Percentiles rank a stretch among this genome's conserved stretches.
These are phyloP conservation scores for Albugo laibachii DNA, from an alignment of 352 stramenopile species.

Conservation along the genomic window DNA sequence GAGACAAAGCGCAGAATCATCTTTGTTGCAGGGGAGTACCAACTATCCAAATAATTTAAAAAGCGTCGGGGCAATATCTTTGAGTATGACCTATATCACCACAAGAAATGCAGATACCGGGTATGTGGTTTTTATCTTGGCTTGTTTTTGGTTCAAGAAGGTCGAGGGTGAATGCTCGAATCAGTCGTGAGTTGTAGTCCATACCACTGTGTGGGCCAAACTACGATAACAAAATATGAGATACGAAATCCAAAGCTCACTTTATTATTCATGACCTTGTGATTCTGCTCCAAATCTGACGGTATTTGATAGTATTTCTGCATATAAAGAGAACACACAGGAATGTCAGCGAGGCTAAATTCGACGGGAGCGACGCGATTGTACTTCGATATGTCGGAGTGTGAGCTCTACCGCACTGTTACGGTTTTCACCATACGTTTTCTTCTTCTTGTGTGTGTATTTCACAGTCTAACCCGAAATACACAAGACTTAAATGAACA, in stretches of 20 bases:
- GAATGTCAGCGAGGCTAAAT: background rate
- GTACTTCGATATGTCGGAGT: background rate
- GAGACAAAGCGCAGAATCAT: slow-evolving; percentile 52
- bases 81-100: slow-evolving; percentile 21
- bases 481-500: background rate
- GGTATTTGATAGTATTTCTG: background rate
- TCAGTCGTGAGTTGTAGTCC: slow-evolving; percentile 29
- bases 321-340: background rate
- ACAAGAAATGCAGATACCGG: slow-evolving; percentile 32
- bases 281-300: slow-evolving; percentile 1
- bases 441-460: background rate
- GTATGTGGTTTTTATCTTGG: background rate
- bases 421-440: background rate
- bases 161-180: slow-evolving; percentile 32
- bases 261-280: slow-evolving; percentile 1
- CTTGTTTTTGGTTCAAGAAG: slow-evolving; percentile 15
- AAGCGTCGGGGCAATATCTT: slow-evolving; percentile 32
- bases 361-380: background rate
- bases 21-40: slow-evolving; percentile 40
- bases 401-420: background rate
- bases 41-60: slow-evolving; percentile 25
- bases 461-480: background rate
- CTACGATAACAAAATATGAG: slow-evolving; percentile 6
- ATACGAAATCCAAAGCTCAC: background rate
- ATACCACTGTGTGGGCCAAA: slow-evolving; percentile 40